Conservation (phyloP, 768 basidiomycete genomes). For the Tulasnella sp. region DNA sequence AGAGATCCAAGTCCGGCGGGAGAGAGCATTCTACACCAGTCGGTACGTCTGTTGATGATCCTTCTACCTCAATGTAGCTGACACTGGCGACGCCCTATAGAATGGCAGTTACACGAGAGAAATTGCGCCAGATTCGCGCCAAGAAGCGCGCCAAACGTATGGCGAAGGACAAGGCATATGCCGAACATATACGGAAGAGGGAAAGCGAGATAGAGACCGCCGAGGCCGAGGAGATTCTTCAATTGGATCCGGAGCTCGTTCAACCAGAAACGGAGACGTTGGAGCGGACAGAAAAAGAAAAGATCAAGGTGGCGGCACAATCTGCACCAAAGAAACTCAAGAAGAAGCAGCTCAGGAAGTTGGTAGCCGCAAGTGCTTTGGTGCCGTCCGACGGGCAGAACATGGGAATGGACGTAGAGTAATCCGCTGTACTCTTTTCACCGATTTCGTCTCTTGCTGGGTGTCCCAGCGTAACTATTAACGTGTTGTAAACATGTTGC, state of each 20-base stretch:
- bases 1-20: constrained; percentile 84
- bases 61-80: not conserved
- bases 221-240: constrained; percentile 48
- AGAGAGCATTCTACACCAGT: constrained; percentile 94
- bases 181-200: constrained; percentile 59
- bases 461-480: not conserved
- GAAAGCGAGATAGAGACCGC: constrained; percentile 13
- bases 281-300: constrained; percentile 38
- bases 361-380: constrained; percentile 42
- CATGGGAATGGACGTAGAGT: constrained; percentile 65
- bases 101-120: constrained; percentile 19
- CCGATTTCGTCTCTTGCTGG: not conserved
- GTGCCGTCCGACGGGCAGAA: constrained; percentile 73
- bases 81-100: constrained; percentile 3
- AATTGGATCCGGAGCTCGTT: constrained; percentile 62
- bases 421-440: constrained; percentile 5
- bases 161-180: constrained; percentile 29
- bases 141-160: constrained; percentile 15
- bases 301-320: constrained; percentile 70
- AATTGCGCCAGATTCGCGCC: constrained; percentile 36
- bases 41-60: constrained; percentile 25
- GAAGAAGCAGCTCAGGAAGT: constrained; percentile 15
- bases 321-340: constrained; percentile 37
- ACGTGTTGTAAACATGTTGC: too few species aligned
- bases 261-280: constrained; percentile 30